Conservation (phyloP, 495 filamentous ascomycete genomes). For the Oidiodendron maius region DNA sequence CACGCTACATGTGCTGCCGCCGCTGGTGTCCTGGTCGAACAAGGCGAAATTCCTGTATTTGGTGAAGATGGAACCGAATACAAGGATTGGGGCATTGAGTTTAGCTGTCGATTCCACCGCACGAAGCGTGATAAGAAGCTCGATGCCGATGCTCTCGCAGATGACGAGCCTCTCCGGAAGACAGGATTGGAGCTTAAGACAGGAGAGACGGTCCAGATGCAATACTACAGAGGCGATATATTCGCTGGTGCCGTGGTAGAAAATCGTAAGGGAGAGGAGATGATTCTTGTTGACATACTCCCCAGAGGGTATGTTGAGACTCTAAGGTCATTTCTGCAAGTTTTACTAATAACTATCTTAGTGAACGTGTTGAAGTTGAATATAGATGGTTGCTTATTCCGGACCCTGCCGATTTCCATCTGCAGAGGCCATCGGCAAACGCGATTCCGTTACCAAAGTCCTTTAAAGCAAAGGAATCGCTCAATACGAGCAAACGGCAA, state of each 20-base stretch:
- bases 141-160: constrained; percentile 60
- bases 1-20: constrained; percentile 91
- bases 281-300: constrained; percentile 73
- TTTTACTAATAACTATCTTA: constrained; percentile 26
- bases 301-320: constrained; percentile 62
- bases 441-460: constrained; percentile 51
- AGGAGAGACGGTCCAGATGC: constrained; percentile 81
- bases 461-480: constrained; percentile 46
- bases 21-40: constrained; percentile 87
- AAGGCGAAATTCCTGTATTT: constrained; percentile 77
- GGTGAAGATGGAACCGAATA: constrained; percentile 90
- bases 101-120: constrained; percentile 89
- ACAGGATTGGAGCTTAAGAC: constrained; percentile 61
- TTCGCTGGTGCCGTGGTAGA: constrained; percentile 87
- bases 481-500: constrained; percentile 49
- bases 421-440: constrained; percentile 56
- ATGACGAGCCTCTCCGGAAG: constrained; percentile 61
- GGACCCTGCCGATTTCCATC: constrained; percentile 56
- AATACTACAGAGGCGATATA: constrained; percentile 77
- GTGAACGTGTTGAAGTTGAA: constrained; percentile 62
- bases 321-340: constrained; percentile 5
- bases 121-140: constrained; percentile 72
- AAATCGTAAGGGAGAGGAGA: constrained; percentile 72
- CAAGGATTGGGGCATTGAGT: constrained; percentile 80
- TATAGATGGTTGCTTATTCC: constrained; percentile 71